phyloP scores from a whole-genome alignment of 352 stramenopile species.

The Peronospora farinosa region DNA sequence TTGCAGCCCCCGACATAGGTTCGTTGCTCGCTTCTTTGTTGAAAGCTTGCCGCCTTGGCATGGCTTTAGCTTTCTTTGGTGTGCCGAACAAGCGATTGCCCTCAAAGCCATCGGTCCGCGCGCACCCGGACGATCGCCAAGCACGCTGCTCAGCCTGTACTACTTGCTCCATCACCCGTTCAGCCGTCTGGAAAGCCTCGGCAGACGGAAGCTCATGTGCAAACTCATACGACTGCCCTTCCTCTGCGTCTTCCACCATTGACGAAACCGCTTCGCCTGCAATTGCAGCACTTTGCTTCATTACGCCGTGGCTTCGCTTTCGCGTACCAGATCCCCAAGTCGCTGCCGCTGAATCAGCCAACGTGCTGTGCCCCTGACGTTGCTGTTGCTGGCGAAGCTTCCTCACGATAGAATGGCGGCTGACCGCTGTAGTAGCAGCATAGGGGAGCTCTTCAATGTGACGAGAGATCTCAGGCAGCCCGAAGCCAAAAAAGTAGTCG shows the following conservation, averaged over 20 bases:
- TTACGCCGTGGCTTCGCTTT: conserved; percentile 26
- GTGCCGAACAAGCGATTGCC: conserved; percentile 44
- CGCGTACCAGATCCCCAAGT: conserved; percentile 18
- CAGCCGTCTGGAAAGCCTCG: conserved; percentile 70
- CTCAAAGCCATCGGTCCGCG: conserved; percentile 81
- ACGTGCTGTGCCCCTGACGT: conserved; percentile 30
- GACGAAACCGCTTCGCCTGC: conserved; percentile 9
- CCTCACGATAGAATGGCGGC: conserved; percentile 33
- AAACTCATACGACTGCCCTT: conserved; percentile 79
- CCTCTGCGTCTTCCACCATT: conserved; percentile 18
- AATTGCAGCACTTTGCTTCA: conserved; percentile 19
- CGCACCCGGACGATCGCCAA: conserved; percentile 75
- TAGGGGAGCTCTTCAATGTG: conserved; percentile 73
- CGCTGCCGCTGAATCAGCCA: conserved; percentile 20
- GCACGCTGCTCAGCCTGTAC: conserved; percentile 79
- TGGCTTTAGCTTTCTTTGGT: conserved; percentile 30
- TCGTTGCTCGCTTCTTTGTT: conserved; percentile 38
- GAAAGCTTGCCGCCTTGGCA: conserved; percentile 27
- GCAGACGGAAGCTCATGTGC: conserved; percentile 65
- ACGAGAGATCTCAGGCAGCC: conserved; percentile 49
- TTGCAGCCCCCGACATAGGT: conserved; percentile 14
- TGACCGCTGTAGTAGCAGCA: conserved; percentile 62
- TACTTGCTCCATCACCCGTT: conserved; percentile 74
- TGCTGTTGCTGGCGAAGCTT: conserved; percentile 40
- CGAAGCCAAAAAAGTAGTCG: conserved; percentile 81